Conservation (phyloP, 768 basidiomycete species). For the Mrakia gelida region DNA sequence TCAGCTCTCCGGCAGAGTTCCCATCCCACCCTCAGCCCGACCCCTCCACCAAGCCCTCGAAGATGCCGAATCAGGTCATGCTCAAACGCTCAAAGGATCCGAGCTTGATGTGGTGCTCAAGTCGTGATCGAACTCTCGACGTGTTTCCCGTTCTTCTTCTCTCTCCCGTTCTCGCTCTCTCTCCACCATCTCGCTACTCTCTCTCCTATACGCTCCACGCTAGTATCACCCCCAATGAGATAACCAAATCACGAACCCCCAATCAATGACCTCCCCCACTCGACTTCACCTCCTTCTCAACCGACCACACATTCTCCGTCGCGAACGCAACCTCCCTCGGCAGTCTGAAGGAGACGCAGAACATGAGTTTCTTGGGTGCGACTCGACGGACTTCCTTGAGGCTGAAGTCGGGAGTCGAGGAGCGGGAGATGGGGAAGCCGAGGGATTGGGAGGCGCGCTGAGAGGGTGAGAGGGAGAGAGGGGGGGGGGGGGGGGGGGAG, state of each 20-base stretch:
- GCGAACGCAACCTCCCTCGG: constrained; percentile 51
- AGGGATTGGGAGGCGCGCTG: constrained; percentile 71
- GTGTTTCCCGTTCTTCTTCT: no score
- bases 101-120: constrained; percentile 14
- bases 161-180: no score
- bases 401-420: constrained; percentile 39
- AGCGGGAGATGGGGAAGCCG: constrained; percentile 51
- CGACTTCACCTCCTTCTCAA: no score
- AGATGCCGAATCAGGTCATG: constrained; percentile 36
- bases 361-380: constrained; percentile 96
- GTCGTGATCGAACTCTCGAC: no score
- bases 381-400: constrained; percentile 84
- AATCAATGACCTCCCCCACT: no score
- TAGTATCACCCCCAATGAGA: no score
- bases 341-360: constrained; percentile 83
- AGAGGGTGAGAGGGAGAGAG: constrained; percentile 24
- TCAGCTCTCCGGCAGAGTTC: constrained; percentile 35
- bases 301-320: background rate
- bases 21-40: constrained; percentile 25
- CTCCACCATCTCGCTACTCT: no score
- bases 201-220: no score
- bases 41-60: constrained; percentile 32
- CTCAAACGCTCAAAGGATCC: constrained; percentile 35
- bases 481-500: constrained; percentile 27
- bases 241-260: no score